These are phyloP conservation scores for Drechslera avenae DNA, from an alignment of 2,329 filamentous ascomycete species.

Conservation along the genomic window DNA sequence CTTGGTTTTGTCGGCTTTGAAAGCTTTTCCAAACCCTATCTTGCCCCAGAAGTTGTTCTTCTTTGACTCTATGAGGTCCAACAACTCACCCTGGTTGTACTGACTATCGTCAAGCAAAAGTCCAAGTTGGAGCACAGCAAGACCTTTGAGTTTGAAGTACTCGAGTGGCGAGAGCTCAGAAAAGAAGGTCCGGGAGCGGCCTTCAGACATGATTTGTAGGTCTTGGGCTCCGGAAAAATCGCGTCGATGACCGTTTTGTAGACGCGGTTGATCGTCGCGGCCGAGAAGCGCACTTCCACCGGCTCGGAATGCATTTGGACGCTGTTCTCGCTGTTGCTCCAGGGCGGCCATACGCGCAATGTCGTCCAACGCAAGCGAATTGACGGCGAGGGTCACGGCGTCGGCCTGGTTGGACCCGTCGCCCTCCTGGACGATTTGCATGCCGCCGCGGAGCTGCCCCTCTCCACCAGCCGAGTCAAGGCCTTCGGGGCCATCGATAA, in stretches of 20 bases:
- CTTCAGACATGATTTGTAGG: constrained; percentile 57
- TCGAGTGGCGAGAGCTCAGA: constrained; percentile 93
- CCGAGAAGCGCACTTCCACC: constrained; percentile 71
- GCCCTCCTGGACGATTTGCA: constrained; percentile 81
- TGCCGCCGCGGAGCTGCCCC: constrained; percentile 60
- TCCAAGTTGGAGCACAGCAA: constrained; percentile 94
- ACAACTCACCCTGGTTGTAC: constrained; percentile 91
- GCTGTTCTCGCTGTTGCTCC: constrained; percentile 90
- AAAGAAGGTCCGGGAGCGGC: constrained; percentile 79
- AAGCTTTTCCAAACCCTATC: constrained; percentile 90
- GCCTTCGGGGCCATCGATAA: constrained; percentile 86
- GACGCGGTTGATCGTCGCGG: constrained; percentile 65
- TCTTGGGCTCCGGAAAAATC: constrained; percentile 64
- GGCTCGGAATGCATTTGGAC: constrained; percentile 78
- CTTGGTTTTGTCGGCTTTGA: constrained; percentile 61
- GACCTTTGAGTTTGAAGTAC: constrained; percentile 95
- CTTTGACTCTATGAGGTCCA: constrained; percentile 89
- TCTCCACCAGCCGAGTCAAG: constrained; percentile 71
- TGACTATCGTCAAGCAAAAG: constrained; percentile 87
- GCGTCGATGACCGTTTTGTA: constrained; percentile 72
- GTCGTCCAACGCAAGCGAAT: constrained; percentile 91
- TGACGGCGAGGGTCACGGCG: constrained; percentile 85
- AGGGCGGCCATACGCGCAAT: constrained; percentile 95
- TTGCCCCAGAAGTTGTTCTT: constrained; percentile 98
- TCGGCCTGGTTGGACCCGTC: constrained; percentile 71